Evolutionary conservation across 148 eudicot species (phyloP).

Genomic region (Dysphania ambrosioides): DNA sequence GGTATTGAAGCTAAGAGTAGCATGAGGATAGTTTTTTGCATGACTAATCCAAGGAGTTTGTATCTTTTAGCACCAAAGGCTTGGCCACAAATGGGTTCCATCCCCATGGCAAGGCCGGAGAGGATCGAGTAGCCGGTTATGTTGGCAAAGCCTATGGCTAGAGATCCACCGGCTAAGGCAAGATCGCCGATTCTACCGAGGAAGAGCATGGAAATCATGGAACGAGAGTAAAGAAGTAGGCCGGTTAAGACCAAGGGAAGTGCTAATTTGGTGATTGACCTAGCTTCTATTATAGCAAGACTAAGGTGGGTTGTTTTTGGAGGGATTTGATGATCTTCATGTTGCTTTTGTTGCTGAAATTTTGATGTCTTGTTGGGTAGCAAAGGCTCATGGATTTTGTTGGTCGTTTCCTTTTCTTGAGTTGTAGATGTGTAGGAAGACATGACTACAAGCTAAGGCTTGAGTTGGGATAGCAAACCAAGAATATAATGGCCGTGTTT

Average conservation of each 20-base stretch:
- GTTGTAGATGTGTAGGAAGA: constrained; percentile 32
- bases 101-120: constrained; percentile 76
- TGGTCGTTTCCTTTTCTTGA: not conserved
- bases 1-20: constrained; percentile 56
- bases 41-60: constrained; percentile 54
- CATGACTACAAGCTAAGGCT: constrained; percentile 20
- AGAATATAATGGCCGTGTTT: not conserved
- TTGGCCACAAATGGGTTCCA: constrained; percentile 87
- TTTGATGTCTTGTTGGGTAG: constrained; percentile 21
- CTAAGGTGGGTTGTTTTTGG: constrained; percentile 38
- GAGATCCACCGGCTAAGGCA: constrained; percentile 61
- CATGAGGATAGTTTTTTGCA: constrained; percentile 55
- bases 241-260: constrained; percentile 65
- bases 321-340: constrained; percentile 17
- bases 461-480: not conserved
- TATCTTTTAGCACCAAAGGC: constrained; percentile 66
- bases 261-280: constrained; percentile 40
- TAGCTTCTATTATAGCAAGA: constrained; percentile 41
- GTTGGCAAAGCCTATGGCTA: constrained; percentile 75
- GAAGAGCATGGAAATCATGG: constrained; percentile 75
- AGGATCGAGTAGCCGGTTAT: constrained; percentile 81
- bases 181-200: constrained; percentile 64
- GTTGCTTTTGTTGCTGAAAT: constrained; percentile 23
- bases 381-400: constrained; percentile 24
- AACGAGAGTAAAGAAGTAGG: constrained; percentile 57